Base-by-base conservation (phyloP, 2,329 filamentous ascomycete genomes). In the Aspergillus persii region DNA sequence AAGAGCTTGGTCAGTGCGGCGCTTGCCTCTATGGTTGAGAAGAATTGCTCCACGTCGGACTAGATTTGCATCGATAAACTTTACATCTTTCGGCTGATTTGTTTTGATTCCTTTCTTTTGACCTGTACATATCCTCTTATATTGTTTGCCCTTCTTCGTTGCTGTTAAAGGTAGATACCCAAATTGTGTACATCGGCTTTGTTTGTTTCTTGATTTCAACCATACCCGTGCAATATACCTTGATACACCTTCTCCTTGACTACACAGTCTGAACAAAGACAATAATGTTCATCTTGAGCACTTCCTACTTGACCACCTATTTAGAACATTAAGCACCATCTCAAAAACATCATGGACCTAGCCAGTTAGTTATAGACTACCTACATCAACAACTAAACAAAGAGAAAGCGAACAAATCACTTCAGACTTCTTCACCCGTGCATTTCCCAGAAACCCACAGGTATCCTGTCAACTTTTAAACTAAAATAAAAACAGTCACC, bases 1-100 rank as follows among this genome's bases (percentile, higher is more conserved):
- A 75, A 73, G 66, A 77, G 74, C 54, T 62, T 77, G 46, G 74
- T 77, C 8, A 75, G 69, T 66, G 73, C 74, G 11, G 74, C 74
- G 46, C 62, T 77, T 63, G 73, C 74, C 8, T 74, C 72, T 12
- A 69, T 76, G 61, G 68, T 68, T 29, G 71, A 73, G 56, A 61
- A 53, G 31, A 61, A 49, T 27, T 54, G 31, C 12, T 63, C 31
- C 46, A 53, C 33, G 7, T 50, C 29, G n/a, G 18, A 29, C 31
- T 53, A 33, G 59, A 29, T 27, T 26, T 47, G 11, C 44, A 26
- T 50, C 2, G 18, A 23, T 23, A 23, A 23, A 23, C 18, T 23
- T 23, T n/a, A 27, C 44, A 36, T 18, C 11, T 48, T 41, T 53
- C 53, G 60, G n/a, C 41, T 48, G 8, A 49, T 29, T 3, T 29